Percentiles rank a stretch among this genome's conserved stretches.
phyloP scores from a whole-genome alignment of 805 yeast genomes.

The Spathaspora girioi region DNA sequence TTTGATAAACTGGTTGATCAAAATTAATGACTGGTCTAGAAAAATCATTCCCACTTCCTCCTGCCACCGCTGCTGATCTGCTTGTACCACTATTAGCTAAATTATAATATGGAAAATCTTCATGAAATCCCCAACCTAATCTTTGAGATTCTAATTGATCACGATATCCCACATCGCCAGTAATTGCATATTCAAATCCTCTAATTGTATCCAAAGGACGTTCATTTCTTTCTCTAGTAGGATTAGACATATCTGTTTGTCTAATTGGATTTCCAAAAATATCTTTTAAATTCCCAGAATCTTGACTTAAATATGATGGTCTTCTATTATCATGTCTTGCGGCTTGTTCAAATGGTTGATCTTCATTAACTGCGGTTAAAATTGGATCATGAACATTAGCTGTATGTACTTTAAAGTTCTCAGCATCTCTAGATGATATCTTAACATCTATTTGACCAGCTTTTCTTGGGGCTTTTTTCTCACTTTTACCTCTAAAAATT shows the following conservation, averaged over 20 bases:
- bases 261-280: constrained; percentile 80
- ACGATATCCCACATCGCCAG: constrained; percentile 77
- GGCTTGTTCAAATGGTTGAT: constrained; percentile 85
- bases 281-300: constrained; percentile 61
- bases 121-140: constrained; percentile 87
- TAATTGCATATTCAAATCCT: constrained; percentile 88
- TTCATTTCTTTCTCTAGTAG: constrained; percentile 90
- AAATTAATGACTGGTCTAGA: constrained; percentile 40
- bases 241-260: constrained; percentile 86
- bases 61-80: constrained; percentile 18
- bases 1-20: constrained; percentile 44
- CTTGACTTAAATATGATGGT: constrained; percentile 43
- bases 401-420: constrained; percentile 58
- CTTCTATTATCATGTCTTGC: constrained; percentile 29
- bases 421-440: constrained; percentile 17
- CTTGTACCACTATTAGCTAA: constrained; percentile 11
- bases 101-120: constrained; percentile 59
- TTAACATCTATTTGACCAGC: constrained; percentile 20
- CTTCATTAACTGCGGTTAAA: constrained; percentile 87
- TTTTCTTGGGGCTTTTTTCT: constrained; percentile 15
- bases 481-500: constrained; percentile 28
- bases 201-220: constrained; percentile 96
- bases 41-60: constrained; percentile 23
- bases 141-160: constrained; percentile 77
- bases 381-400: constrained; percentile 80